These are phyloP conservation scores for Zoysia pacifica DNA, from an alignment of 176 grass and related monocot species.

Conservation along the genomic window DNA sequence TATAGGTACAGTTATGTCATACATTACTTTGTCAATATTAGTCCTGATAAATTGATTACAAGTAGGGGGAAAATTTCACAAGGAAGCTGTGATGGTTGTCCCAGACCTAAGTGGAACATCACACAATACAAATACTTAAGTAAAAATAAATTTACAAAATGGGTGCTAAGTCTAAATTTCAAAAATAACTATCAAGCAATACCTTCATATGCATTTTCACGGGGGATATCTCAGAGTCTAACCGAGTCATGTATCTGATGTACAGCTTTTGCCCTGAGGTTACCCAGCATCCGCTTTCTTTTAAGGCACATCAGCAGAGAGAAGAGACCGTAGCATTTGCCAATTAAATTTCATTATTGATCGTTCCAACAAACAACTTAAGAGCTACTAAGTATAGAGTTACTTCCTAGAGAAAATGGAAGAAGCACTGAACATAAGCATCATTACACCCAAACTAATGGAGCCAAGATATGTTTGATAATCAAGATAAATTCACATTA, in stretches of 20 bases:
- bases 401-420: conserved; percentile 27
- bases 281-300: not conserved
- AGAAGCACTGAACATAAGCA: conserved; percentile 7
- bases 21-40: conserved; percentile 4
- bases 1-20: conserved; percentile 57
- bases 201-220: not conserved
- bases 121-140: conserved; percentile 19
- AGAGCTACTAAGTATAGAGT: conserved; percentile 15
- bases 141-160: conserved; percentile 1
- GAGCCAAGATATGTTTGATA: no score
- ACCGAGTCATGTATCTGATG: not conserved
- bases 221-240: not conserved
- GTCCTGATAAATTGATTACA: conserved; percentile 29
- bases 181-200: not conserved
- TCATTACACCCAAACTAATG: not conserved
- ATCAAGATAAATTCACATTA: no score
- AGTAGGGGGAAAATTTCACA: conserved; percentile 14
- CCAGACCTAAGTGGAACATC: conserved; percentile 4
- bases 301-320: not conserved
- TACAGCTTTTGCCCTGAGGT: not conserved
- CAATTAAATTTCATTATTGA: conserved; percentile 6
- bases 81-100: not conserved
- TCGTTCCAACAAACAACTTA: conserved; percentile 17
- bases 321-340: not conserved
- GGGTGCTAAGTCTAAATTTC: not conserved